Evolutionary conservation across 352 stramenopile species (phyloP).

Genomic region (Plasmopara viticola): DNA sequence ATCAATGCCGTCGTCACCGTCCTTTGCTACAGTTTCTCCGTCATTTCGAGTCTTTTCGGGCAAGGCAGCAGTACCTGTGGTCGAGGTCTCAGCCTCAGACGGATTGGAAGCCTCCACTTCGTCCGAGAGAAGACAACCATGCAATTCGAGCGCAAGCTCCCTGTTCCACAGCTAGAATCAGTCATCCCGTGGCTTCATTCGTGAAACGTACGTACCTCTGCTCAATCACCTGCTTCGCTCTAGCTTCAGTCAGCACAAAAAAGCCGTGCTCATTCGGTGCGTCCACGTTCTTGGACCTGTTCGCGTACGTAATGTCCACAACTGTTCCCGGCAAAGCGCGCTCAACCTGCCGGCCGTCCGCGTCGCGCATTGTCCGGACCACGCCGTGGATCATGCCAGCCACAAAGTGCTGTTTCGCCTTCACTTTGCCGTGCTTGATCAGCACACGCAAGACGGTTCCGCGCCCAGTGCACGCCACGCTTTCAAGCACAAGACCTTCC

Average conservation of each 20-base stretch:
- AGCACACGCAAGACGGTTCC: constrained; percentile 71
- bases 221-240: constrained; percentile 66
- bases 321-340: constrained; percentile 55
- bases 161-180: constrained; percentile 21
- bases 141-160: constrained; percentile 67
- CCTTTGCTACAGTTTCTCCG: constrained; percentile 2
- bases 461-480: constrained; percentile 51
- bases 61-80: constrained; percentile 6
- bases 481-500: constrained; percentile 72
- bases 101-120: constrained; percentile 10
- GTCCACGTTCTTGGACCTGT: constrained; percentile 80
- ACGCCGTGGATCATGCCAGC: constrained; percentile 82
- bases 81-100: constrained; percentile 17
- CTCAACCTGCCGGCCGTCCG: constrained; percentile 49
- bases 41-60: constrained; percentile 1
- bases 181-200: background rate
- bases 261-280: constrained; percentile 77
- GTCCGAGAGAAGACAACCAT: constrained; percentile 41
- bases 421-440: constrained; percentile 57
- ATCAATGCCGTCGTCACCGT: constrained; percentile 26
- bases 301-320: constrained; percentile 75
- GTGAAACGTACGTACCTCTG: constrained; percentile 36
- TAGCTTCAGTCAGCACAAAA: constrained; percentile 54
- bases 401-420: constrained; percentile 70
- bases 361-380: constrained; percentile 53